Percentiles rank a stretch among this genome's conserved stretches.
Conservation (phyloP, 2,329 filamentous ascomycete species). For the Apiospora arundinis region DNA sequence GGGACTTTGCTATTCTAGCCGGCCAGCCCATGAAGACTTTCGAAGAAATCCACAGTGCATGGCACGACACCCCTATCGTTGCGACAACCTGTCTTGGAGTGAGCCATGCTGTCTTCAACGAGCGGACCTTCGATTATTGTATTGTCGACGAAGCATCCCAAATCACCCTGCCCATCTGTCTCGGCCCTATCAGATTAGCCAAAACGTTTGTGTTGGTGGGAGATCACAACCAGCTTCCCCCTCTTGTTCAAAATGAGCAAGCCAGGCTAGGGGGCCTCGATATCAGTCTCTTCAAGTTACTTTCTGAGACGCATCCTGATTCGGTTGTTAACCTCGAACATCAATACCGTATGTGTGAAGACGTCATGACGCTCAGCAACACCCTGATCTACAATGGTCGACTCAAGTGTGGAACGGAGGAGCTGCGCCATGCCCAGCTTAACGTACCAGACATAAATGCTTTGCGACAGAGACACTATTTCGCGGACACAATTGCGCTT, state of each 20-base stretch:
- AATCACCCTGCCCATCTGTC: slow-evolving; percentile 92
- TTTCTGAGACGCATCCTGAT: slow-evolving; percentile 86
- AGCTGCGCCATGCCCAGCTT: slow-evolving; percentile 74
- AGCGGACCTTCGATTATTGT: slow-evolving; percentile 94
- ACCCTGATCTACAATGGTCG: slow-evolving; percentile 90
- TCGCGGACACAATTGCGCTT: slow-evolving; percentile 51
- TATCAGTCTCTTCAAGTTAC: slow-evolving; percentile 89
- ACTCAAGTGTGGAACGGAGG: slow-evolving; percentile 84
- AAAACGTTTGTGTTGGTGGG: slow-evolving; percentile 93
- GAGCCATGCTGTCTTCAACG: slow-evolving; percentile 85
- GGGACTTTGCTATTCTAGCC: slow-evolving; percentile 82
- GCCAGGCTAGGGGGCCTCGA: slow-evolving; percentile 87
- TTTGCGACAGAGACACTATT: slow-evolving; percentile 66
- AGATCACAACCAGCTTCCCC: slow-evolving; percentile 95
- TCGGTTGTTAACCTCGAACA: slow-evolving; percentile 93
- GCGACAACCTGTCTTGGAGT: slow-evolving; percentile 95
- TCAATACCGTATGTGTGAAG: slow-evolving; percentile 98
- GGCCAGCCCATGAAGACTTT: slow-evolving; percentile 76
- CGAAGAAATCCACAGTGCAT: slow-evolving; percentile 82
- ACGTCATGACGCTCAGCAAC: slow-evolving; percentile 94
- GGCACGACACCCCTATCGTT: slow-evolving; percentile 86
- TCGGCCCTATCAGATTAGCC: slow-evolving; percentile 93
- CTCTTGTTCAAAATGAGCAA: slow-evolving; percentile 90
- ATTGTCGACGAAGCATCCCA: slow-evolving; percentile 98
- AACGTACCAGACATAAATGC: slow-evolving; percentile 69